Conservation (phyloP, 2,329 filamentous ascomycete species). For the Penicillium brevicompactum region DNA sequence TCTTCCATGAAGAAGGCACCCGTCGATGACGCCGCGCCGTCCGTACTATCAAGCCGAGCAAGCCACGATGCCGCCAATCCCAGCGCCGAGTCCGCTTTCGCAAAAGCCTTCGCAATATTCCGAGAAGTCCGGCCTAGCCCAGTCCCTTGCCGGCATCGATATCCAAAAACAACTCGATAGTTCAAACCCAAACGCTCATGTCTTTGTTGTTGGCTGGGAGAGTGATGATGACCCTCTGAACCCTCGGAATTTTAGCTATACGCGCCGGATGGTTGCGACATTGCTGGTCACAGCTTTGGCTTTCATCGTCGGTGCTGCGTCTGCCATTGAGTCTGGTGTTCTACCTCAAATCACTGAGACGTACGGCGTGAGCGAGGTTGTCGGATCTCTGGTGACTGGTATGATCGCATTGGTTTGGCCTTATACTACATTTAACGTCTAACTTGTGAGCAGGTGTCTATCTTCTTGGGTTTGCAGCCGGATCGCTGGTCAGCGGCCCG, state of each 20-base stretch:
- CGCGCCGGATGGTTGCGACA: slow-evolving; percentile 41
- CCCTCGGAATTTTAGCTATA: slow-evolving; percentile 42
- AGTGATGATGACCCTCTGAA: slow-evolving; percentile 40
- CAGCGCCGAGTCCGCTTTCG: not conserved
- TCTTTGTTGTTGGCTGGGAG: slow-evolving; percentile 48
- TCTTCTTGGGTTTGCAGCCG: slow-evolving; percentile 52
- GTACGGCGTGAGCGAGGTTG: slow-evolving; percentile 54
- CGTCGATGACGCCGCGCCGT: not conserved
- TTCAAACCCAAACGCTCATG: slow-evolving; percentile 16
- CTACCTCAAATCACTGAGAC: slow-evolving; percentile 48
- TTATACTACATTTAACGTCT: not conserved
- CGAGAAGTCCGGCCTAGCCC: slow-evolving; percentile 1
- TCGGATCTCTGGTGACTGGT: slow-evolving; percentile 53
- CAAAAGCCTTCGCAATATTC: not conserved
- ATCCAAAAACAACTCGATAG: slow-evolving; percentile 11
- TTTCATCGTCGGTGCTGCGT: slow-evolving; percentile 54
- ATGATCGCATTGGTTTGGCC: not conserved
- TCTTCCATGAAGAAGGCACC: slow-evolving; percentile 2
- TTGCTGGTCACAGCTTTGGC: slow-evolving; percentile 51
- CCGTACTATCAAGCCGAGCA: not conserved
- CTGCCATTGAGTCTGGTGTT: slow-evolving; percentile 56
- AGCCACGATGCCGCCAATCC: not conserved
- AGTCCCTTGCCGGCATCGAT: slow-evolving; percentile 13
- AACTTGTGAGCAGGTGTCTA: slow-evolving; percentile 15
- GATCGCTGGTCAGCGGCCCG: slow-evolving; percentile 53